Conservation (phyloP, 2,329 filamentous ascomycete species). For the Thyridium curvatum region DNA sequence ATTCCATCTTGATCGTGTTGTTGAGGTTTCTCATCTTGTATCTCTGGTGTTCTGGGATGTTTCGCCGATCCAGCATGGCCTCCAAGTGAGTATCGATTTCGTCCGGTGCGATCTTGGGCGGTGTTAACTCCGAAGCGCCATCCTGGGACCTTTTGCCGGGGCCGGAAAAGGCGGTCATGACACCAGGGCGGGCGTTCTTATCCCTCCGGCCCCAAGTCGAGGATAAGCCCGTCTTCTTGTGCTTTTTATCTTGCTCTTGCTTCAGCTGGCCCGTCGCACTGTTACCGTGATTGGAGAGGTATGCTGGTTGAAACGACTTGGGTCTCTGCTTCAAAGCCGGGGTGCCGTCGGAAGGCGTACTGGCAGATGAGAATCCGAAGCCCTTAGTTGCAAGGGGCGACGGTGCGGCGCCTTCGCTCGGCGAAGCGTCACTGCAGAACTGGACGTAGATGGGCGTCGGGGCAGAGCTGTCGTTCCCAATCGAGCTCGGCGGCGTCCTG, state of each 20-base stretch:
- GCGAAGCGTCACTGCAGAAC: constrained; percentile 44
- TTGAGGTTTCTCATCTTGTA: constrained; percentile 92
- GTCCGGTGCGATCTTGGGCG: constrained; percentile 38
- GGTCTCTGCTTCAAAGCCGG: constrained; percentile 35
- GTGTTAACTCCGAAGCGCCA: background rate
- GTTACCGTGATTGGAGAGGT: constrained; percentile 14
- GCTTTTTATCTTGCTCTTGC: constrained; percentile 11
- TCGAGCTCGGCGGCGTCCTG: constrained; percentile 51
- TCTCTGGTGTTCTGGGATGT: constrained; percentile 89
- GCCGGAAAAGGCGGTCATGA: constrained; percentile 30
- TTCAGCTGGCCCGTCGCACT: constrained; percentile 8
- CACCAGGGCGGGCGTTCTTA: constrained; percentile 34
- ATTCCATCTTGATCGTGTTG: constrained; percentile 88
- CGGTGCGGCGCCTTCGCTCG: background rate
- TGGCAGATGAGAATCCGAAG: constrained; percentile 5
- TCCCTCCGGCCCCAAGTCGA: constrained; percentile 22
- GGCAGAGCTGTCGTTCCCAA: constrained; percentile 15
- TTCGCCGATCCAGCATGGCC: constrained; percentile 71
- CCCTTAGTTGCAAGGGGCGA: too few relatives aligned
- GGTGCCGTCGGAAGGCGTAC: constrained; percentile 8
- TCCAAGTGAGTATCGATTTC: constrained; percentile 53
- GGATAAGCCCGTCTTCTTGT: constrained; percentile 11
- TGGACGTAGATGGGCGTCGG: constrained; percentile 79
- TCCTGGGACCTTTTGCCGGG: constrained; percentile 22
- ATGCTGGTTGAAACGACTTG: constrained; percentile 41